Evolutionary conservation across 2,329 filamentous ascomycete species (phyloP), one percentile per base, ranked within the genome.

Genomic region (Colletotrichum coccodes): DNA sequence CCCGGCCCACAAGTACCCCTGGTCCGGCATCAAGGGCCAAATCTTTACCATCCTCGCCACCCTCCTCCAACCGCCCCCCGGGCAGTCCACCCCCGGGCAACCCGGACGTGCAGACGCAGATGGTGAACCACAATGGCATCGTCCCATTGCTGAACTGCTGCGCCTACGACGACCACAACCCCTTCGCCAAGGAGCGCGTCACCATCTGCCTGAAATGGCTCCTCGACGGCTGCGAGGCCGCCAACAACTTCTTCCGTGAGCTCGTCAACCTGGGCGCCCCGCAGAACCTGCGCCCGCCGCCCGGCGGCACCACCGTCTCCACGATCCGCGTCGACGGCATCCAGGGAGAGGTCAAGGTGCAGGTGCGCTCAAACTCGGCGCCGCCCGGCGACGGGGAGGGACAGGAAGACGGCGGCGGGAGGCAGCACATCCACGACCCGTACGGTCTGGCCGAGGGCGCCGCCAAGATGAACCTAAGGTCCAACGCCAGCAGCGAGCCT

Each of bases 111-210:
- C 95, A 98, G 79, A 90, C 92, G 74, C 95, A 98, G 78, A 93
- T 98, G 71, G 89, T 97, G 50, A 88, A 90, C 56, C 89, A 95
- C 74, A 93, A 94, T 72, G 95, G 95, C 47, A 92, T 98, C 49
- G 93, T 97, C 73, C 91, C 93, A 0, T 87, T 98, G 23, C 87
- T 98, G 18, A 94, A 94, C 75, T 97, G 94, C 80, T 98, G 94
- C 74, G 89, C 91, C 36, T 96, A 96, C 77, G 95, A 98, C 76
- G 94, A 95, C 73, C 90, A 97, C 80, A 98, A 98, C 76, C 94
- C 94, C 0, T 98, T 95, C 77, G 95, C 97, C 71, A 94, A 95
- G 75, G 95, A 98, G 79, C 93, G 95, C 72, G 93, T 94, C 3
- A 94, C 95, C 57, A 91, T 97, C 77, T 95, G 93, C 72, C 86